Percentiles rank a stretch among this genome's conserved stretches.
Evolutionary conservation across 2,329 filamentous ascomycete species (phyloP).

Genomic region (Stagonosporopsis rhizophila): DNA sequence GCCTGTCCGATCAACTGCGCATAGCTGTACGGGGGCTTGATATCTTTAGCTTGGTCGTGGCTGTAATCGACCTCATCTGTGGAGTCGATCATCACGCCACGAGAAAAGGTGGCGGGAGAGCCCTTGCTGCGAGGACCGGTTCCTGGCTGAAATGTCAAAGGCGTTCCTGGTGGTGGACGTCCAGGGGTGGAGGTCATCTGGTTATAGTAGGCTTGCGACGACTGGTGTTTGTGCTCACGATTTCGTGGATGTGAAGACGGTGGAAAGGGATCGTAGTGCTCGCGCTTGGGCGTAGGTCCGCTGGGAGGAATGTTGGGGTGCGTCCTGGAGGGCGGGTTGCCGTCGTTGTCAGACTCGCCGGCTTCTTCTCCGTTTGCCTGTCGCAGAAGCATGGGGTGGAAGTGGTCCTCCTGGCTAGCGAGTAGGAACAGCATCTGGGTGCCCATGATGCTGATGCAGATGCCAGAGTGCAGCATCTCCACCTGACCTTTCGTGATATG

Average conservation of each 20-base stretch:
- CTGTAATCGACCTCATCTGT: slow-evolving; percentile 75
- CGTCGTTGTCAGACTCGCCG: slow-evolving; percentile 50
- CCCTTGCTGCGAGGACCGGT: slow-evolving; percentile 50
- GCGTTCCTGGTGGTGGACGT: slow-evolving; percentile 43
- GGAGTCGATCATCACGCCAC: slow-evolving; percentile 60
- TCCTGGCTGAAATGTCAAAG: slow-evolving; percentile 46
- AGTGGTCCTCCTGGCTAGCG: slow-evolving; percentile 74
- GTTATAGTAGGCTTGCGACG: slow-evolving; percentile 41
- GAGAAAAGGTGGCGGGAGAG: slow-evolving; percentile 57
- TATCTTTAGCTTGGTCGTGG: slow-evolving; percentile 81
- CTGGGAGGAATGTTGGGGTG: slow-evolving; percentile 44
- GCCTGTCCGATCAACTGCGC: slow-evolving; percentile 97
- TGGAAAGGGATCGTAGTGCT: slow-evolving; percentile 48
- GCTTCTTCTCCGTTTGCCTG: slow-evolving; percentile 58
- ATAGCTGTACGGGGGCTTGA: slow-evolving; percentile 97
- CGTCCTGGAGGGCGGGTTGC: slow-evolving; percentile 40
- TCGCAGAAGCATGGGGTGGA: slow-evolving; percentile 72
- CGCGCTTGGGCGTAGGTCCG: slow-evolving; percentile 47
- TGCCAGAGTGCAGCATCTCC: slow-evolving; percentile 77
- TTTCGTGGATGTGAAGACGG: slow-evolving; percentile 44
- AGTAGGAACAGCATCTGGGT: slow-evolving; percentile 99
- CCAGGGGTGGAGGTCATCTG: slow-evolving; percentile 48
- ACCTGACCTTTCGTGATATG: slow-evolving; percentile 71
- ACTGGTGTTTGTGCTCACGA: slow-evolving; percentile 37
- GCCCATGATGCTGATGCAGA: slow-evolving; percentile 88